phyloP scores from a whole-genome alignment of 345 rosid genomes.

The Populus deltoides region DNA sequence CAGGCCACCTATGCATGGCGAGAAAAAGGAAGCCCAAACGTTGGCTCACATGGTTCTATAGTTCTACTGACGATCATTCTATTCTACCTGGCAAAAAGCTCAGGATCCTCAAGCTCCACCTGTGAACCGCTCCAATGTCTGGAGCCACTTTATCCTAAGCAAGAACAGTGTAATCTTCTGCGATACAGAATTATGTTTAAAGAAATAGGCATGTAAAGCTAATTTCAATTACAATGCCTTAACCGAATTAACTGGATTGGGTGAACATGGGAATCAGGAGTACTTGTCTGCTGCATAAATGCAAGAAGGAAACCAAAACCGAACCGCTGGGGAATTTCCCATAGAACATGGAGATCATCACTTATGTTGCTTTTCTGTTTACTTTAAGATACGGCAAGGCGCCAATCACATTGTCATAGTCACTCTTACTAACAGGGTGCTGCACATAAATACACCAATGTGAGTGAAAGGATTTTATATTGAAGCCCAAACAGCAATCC shows the following conservation, averaged over 20 bases:
- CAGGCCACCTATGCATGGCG: too few species aligned
- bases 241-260: not conserved
- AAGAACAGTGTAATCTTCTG: too few species aligned
- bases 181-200: too few species aligned
- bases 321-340: slow-evolving; percentile 6
- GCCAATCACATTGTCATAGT: slow-evolving; percentile 85
- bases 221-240: not conserved
- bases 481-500: not conserved
- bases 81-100: too few species aligned
- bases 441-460: slow-evolving; percentile 24
- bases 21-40: too few species aligned
- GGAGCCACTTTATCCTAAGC: not conserved
- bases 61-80: too few species aligned
- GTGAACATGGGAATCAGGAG: not conserved
- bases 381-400: slow-evolving; percentile 88
- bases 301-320: not conserved
- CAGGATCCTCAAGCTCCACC: too few species aligned
- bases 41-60: too few species aligned
- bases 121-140: not conserved
- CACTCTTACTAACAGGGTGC: slow-evolving; percentile 66
- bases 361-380: slow-evolving; percentile 62
- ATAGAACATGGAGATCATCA: slow-evolving; percentile 5
- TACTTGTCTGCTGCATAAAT: not conserved
- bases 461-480: not conserved
- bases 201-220: not conserved